Conservation (phyloP, 768 basidiomycete species). For the Phaeotremella fagi region DNA sequence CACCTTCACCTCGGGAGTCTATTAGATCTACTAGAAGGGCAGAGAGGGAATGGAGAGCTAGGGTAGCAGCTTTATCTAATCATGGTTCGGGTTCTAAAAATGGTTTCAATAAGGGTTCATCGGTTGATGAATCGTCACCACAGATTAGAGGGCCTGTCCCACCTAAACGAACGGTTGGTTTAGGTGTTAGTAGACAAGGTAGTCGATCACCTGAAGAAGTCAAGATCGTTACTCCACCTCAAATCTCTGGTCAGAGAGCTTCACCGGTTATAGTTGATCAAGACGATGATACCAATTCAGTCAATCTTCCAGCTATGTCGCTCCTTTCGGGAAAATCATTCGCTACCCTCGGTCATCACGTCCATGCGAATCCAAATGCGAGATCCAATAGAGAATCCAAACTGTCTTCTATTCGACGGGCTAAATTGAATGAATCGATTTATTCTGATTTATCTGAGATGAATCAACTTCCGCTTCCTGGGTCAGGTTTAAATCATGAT, state of each 20-base stretch:
- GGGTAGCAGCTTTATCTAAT: conserved; percentile 23
- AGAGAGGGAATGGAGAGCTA: conserved; percentile 35
- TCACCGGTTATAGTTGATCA: conserved; percentile 1
- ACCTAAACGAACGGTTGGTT: conserved; percentile 6
- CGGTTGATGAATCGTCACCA: neutral
- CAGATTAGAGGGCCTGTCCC: conserved; percentile 19
- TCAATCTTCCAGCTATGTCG: neutral
- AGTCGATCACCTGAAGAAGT: neutral
- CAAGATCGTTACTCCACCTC: conserved; percentile 10
- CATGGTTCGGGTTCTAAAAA: neutral
- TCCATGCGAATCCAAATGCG: no score
- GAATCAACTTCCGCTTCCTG: no score
- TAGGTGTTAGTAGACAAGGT: neutral
- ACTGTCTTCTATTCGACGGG: neutral
- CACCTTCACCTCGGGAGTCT: neutral
- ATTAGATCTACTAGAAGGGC: conserved; percentile 22
- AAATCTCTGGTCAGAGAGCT: neutral
- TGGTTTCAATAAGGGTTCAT: neutral
- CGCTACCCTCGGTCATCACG: conserved; percentile 14
- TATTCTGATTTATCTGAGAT: no score
- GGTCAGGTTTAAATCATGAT: no score
- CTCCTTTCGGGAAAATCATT: conserved; percentile 6
- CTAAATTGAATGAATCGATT: no score
- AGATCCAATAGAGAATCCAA: neutral
- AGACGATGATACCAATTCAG: neutral